Evolutionary conservation across 495 filamentous ascomycete genomes (phyloP), one percentile per base, ranked within the genome.

Genomic region (Penicillium riverlandense): DNA sequence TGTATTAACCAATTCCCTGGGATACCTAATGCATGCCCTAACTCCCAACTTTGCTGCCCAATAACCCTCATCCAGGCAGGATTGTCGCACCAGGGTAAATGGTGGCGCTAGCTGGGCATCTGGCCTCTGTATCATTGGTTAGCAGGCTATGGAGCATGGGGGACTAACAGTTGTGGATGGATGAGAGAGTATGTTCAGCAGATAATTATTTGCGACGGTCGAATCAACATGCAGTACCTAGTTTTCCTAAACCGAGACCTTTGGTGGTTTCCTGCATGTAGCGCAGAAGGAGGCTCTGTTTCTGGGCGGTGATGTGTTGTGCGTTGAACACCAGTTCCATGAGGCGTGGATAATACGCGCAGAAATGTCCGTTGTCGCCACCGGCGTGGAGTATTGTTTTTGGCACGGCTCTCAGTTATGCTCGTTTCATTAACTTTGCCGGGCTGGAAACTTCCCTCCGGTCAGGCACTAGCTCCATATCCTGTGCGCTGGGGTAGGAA

Each of bases 31-130:
- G 37, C 38, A 55, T 53, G 57, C 43, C 28, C 32, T 48, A 38
- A 37, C 43, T 61, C 59, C 65, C 58, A 57, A 57, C 53, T 55
- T 61, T 63, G 66, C 61, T 63, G 67, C 67, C 66, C 61, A 59
- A 69, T 54, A 35, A 45, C 27, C 27, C 43, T 38, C 2, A 14
- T 38, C 41, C 28, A 29, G 28, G 33, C 12, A 34, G 11, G 27
- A 46, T 43, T 37, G 37, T 46, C 35, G 31, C 45, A 56, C 52
- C 49, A 38, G 14, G 37, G 39, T 54, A 14, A 35, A 41, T 22
- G 22, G 45, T 59, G 43, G 47, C 45, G 40, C 16, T 22, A 22
- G 22, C 22, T 22, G 22, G 22, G 22, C 6, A 22, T 22, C 22
- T 6, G 22, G 22, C 22, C 22, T 4, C 22, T 6, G 22, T 22